Conservation (phyloP, 306 rosid species). For the Ziziphus jujuba region DNA sequence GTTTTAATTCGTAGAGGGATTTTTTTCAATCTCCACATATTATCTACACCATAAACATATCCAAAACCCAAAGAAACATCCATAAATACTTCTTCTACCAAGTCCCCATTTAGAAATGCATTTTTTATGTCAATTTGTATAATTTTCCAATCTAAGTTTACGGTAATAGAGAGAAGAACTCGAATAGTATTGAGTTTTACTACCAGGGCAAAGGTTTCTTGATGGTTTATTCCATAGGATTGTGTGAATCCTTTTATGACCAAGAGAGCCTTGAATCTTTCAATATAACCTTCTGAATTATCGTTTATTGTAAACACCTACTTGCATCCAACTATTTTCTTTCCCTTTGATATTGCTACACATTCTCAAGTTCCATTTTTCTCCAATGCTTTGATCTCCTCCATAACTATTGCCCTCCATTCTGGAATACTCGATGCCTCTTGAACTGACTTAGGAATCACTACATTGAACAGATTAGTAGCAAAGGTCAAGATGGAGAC, state of each 20-base stretch:
- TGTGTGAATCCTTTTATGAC: neutral
- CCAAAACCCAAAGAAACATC: too few species aligned
- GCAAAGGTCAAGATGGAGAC: too few species aligned
- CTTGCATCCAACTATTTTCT: neutral
- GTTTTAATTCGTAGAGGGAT: too few species aligned
- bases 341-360: neutral
- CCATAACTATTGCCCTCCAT: neutral
- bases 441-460: neutral
- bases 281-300: neutral
- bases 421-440: neutral
- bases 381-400: neutral
- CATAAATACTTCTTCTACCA: neutral
- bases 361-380: neutral
- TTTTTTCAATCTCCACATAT: too few species aligned
- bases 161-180: neutral
- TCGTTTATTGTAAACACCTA: neutral
- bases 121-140: neutral
- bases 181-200: neutral
- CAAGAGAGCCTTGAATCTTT: neutral
- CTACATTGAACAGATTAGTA: neutral
- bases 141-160: neutral
- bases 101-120: neutral
- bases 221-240: neutral
- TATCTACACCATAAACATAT: too few species aligned
- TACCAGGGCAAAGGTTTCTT: neutral